A percentile compares a stretch with the other conserved stretches of the same genome.
These are phyloP conservation scores for Thuja plicata DNA, from an alignment of 83 land plant genomes.

Conservation along the genomic window DNA sequence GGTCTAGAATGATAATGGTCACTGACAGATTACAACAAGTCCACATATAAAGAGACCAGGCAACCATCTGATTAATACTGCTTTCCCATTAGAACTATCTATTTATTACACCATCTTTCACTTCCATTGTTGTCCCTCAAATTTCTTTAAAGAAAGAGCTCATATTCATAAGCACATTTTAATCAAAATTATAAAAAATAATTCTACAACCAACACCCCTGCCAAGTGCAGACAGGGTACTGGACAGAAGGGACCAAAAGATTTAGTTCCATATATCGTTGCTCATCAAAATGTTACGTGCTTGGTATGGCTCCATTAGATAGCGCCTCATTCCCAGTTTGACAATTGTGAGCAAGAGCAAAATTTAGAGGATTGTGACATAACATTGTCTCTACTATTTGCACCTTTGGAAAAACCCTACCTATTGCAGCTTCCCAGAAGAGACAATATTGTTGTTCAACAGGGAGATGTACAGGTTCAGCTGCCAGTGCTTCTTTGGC, in stretches of 20 bases:
- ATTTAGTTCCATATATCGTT: conserved; percentile 75
- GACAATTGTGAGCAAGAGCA: conserved; percentile 45
- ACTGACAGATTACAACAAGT: background rate
- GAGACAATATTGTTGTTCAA: conserved; percentile 70
- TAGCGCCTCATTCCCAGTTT: conserved; percentile 75
- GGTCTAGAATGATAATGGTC: background rate
- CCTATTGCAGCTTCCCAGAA: conserved; percentile 99
- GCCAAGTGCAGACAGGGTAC: conserved; percentile 91
- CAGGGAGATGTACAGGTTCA: conserved; percentile 87
- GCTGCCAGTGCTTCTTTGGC: conserved; percentile 81
- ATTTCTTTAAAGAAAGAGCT: background rate
- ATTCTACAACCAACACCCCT: background rate
- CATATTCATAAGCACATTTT: background rate
- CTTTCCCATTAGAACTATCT: background rate
- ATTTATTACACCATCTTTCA: background rate
- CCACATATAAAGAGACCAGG: background rate
- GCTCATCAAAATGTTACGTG: conserved; percentile 60
- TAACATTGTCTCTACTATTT: background rate
- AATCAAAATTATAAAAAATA: background rate
- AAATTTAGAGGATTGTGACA: conserved; percentile 69
- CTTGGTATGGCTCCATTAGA: conserved; percentile 84
- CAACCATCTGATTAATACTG: background rate
- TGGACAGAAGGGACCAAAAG: conserved; percentile 77
- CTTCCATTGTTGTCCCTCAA: background rate
- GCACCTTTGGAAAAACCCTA: conserved; percentile 64